Conservation (phyloP, 2,329 filamentous ascomycete genomes). For the Calonectria naviculata region DNA sequence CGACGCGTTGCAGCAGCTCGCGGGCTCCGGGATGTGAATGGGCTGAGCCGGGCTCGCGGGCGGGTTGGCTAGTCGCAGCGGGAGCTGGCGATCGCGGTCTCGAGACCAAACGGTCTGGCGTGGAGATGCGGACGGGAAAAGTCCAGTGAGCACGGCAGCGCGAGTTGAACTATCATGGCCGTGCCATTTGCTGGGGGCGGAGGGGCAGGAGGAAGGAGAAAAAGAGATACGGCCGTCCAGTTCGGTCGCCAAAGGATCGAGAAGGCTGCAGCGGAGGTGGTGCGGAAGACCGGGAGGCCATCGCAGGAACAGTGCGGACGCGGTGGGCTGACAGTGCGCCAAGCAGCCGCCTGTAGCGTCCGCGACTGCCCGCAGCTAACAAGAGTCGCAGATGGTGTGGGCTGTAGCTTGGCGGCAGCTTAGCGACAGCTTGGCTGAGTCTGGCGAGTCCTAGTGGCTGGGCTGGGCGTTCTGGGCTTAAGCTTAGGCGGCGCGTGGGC, state of each 20-base stretch:
- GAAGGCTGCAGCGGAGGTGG: slow-evolving; percentile 27
- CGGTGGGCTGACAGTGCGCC: slow-evolving; percentile 31
- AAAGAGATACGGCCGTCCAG: slow-evolving; percentile 19
- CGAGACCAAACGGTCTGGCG: slow-evolving; percentile 13
- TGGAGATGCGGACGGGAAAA: slow-evolving; percentile 28
- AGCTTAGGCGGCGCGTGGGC: neutral
- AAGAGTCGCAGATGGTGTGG: slow-evolving; percentile 6
- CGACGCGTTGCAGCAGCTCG: slow-evolving; percentile 33
- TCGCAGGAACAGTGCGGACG: slow-evolving; percentile 36
- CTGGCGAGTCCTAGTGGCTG: slow-evolving; percentile 6
- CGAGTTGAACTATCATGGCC: slow-evolving; percentile 32
- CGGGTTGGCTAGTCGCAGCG: slow-evolving; percentile 14
- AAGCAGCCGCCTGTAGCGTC: slow-evolving; percentile 30
- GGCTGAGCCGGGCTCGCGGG: slow-evolving; percentile 25
- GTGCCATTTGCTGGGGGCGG: slow-evolving; percentile 11
- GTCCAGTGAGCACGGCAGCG: slow-evolving; percentile 19
- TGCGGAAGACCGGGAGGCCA: slow-evolving; percentile 41
- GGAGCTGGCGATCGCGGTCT: slow-evolving; percentile 7
- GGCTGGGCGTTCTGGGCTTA: neutral
- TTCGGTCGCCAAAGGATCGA: slow-evolving; percentile 26
- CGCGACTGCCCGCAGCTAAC: slow-evolving; percentile 19
- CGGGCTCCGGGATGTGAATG: slow-evolving; percentile 23
- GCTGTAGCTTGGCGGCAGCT: slow-evolving; percentile 29
- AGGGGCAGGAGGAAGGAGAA: slow-evolving; percentile 16
- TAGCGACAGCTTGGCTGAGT: slow-evolving; percentile 22